Conservation (phyloP, 495 filamentous ascomycete species). For the Cercophora scortea region DNA sequence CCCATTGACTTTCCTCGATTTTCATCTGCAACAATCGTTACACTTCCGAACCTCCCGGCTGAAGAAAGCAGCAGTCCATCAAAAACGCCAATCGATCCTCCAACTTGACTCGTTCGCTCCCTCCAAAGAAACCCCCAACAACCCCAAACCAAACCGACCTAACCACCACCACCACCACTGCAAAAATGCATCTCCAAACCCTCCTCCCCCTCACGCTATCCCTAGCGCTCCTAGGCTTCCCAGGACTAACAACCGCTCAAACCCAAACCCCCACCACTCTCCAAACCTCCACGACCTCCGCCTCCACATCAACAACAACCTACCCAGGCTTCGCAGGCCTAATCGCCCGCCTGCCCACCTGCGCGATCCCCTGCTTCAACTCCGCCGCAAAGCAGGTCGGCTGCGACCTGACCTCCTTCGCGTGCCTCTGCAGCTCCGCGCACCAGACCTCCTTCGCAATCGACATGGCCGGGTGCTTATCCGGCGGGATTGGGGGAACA, state of each 20-base stretch:
- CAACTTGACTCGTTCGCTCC: too few species aligned
- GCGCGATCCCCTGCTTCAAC: constrained; percentile 8
- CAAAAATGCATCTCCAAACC: neutral
- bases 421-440: constrained; percentile 3
- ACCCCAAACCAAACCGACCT: neutral
- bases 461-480: constrained; percentile 1
- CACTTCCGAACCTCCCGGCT: too few species aligned
- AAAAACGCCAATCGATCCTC: too few species aligned
- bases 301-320: neutral
- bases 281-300: neutral
- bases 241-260: neutral
- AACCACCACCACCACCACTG: too few species aligned
- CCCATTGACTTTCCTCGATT: too few species aligned
- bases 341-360: constrained; percentile 6
- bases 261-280: neutral
- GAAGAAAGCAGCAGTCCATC: too few species aligned
- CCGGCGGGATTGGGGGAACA: neutral
- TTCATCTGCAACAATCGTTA: too few species aligned
- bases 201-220: neutral
- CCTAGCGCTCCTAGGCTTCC: neutral
- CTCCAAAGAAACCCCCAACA: neutral
- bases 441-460: neutral
- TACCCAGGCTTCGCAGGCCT: neutral
- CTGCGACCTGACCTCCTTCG: constrained; percentile 3
- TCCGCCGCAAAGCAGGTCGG: neutral